Conservation (phyloP, 371 early-diverging fungal genomes). For the Rhizomucor pusillus region DNA sequence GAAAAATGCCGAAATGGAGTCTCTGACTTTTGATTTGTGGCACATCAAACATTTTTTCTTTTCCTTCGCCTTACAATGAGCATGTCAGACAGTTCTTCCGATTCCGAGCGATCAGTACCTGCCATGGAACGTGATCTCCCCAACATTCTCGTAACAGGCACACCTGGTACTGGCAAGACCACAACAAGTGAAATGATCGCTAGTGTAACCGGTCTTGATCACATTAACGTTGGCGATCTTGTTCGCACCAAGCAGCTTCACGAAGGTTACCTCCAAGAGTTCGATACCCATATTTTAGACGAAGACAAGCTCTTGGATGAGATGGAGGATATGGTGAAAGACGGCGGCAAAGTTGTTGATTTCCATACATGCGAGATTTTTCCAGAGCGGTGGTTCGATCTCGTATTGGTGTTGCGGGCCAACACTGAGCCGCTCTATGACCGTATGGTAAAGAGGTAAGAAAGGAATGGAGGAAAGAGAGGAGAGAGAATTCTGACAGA, state of each 20-base stretch:
- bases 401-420: conserved; percentile 89
- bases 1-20: no score
- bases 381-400: conserved; percentile 96
- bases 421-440: conserved; percentile 80
- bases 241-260: conserved; percentile 88
- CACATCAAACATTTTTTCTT: not conserved
- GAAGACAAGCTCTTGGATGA: conserved; percentile 93
- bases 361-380: conserved; percentile 94
- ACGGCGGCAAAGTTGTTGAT: conserved; percentile 89
- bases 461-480: not conserved
- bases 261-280: conserved; percentile 85
- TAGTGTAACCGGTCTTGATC: conserved; percentile 63
- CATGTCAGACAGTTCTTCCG: conserved; percentile 6
- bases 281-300: conserved; percentile 88
- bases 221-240: conserved; percentile 87
- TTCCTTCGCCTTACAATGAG: not conserved
- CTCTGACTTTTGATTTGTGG: no score
- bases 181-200: conserved; percentile 86
- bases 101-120: conserved; percentile 10
- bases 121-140: conserved; percentile 49
- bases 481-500: not conserved
- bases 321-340: conserved; percentile 74
- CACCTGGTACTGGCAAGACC: conserved; percentile 98
- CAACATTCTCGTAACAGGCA: conserved; percentile 97
- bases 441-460: conserved; percentile 80